phyloP scores from a whole-genome alignment of 345 rosid species.

The Populus pruinosa region DNA sequence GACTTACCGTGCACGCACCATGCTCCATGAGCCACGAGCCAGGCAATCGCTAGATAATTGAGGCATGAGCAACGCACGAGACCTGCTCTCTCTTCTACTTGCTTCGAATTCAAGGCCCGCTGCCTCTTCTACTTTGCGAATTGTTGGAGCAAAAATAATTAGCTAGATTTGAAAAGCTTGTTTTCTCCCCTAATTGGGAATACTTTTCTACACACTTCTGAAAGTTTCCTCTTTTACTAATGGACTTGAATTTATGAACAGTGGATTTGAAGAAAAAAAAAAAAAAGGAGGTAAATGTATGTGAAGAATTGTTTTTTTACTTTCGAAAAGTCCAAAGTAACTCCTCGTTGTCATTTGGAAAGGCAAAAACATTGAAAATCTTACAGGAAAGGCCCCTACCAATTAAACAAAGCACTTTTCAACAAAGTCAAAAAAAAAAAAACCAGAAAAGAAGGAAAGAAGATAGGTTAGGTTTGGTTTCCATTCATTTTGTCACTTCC shows the following conservation, averaged over 20 bases:
- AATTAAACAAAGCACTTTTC: background rate
- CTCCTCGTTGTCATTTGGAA: background rate
- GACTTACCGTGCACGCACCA: background rate
- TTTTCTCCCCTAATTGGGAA: background rate
- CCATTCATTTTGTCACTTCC: background rate
- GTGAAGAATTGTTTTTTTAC: background rate
- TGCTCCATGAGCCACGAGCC: background rate
- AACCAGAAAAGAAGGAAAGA: background rate
- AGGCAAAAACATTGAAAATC: background rate
- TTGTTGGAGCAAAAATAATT: background rate
- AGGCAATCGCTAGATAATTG: background rate
- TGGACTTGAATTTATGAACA: background rate
- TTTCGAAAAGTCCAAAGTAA: background rate
- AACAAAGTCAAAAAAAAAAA: background rate
- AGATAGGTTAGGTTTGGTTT: background rate
- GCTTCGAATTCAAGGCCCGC: background rate
- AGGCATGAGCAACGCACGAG: background rate
- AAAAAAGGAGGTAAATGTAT: background rate
- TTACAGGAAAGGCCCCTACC: background rate
- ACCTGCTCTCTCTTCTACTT: background rate
- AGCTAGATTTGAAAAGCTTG: background rate
- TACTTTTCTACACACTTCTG: background rate
- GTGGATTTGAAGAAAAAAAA: background rate
- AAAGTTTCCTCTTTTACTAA: background rate
- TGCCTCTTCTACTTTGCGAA: background rate